phyloP scores from a whole-genome alignment of 371 early-diverging fungal species.

The Mucor piriformis region DNA sequence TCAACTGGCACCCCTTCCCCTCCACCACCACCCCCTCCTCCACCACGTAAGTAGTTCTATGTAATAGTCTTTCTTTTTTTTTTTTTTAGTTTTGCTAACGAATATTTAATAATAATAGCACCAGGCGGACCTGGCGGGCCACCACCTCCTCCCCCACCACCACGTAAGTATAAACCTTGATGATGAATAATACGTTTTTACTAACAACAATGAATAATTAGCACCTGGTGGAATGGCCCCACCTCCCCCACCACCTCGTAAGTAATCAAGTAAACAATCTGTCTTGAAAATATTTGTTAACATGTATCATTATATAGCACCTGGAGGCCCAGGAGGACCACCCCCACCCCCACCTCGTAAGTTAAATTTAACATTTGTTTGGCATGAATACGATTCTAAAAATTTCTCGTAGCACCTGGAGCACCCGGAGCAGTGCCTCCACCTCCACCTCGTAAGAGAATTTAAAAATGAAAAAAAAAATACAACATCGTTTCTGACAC shows the following conservation, averaged over 20 bases:
- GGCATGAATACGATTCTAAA: not conserved
- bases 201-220: not conserved
- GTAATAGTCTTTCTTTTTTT: not conserved
- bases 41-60: constrained; percentile 15
- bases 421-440: constrained; percentile 4
- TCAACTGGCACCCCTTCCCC: constrained; percentile 18
- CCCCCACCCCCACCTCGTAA: constrained; percentile 13
- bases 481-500: not conserved
- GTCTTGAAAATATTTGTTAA: not conserved
- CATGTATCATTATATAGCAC: constrained; percentile 3
- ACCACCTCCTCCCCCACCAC: constrained; percentile 25
- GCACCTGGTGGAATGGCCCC: constrained; percentile 4
- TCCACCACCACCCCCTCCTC: constrained; percentile 25
- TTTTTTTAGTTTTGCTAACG: not conserved
- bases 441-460: constrained; percentile 10
- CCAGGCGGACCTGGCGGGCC: constrained; percentile 4
- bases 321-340: constrained; percentile 6
- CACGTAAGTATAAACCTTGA: constrained; percentile 8
- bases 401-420: constrained; percentile 2
- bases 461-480: not conserved
- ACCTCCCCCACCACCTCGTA: constrained; percentile 28
- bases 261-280: not conserved
- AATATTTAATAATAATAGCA: not conserved
- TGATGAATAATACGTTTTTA: not conserved
- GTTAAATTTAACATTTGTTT: not conserved